A percentile compares a stretch with the other conserved stretches of the same genome.
Conservation (phyloP, 441 rosid genomes). For the Melastoma candidum region DNA sequence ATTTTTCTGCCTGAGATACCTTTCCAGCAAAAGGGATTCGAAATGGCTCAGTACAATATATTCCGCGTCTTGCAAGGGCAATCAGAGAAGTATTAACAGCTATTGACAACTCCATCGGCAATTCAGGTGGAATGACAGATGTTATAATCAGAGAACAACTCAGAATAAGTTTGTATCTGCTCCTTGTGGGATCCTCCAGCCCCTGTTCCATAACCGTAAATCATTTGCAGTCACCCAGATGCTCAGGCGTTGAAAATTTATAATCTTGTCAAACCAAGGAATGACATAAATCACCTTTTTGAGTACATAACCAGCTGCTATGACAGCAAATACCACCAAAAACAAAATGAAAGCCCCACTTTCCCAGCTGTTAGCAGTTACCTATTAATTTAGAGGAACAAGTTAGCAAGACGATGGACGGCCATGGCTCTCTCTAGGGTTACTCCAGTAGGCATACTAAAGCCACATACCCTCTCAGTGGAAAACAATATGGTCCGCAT, state of each 20-base stretch:
- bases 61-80: conserved; percentile 92
- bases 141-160: conserved; percentile 98
- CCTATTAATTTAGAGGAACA: conserved; percentile 28
- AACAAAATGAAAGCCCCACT: conserved; percentile 93
- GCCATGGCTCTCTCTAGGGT: not conserved
- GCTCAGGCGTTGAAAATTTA: too few species aligned
- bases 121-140: conserved; percentile 97
- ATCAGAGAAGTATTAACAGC: conserved; percentile 97
- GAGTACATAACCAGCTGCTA: conserved; percentile 99
- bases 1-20: conserved; percentile 27
- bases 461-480: conserved; percentile 76
- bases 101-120: conserved; percentile 98
- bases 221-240: too few species aligned
- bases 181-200: conserved; percentile 97
- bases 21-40: conserved; percentile 99
- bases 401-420: conserved; percentile 2
- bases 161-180: conserved; percentile 93
- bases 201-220: conserved; percentile 42
- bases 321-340: conserved; percentile 87
- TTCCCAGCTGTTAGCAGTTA: conserved; percentile 99
- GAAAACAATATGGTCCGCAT: conserved; percentile 98
- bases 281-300: conserved; percentile 48
- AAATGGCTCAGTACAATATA: conserved; percentile 98
- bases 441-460: conserved; percentile 9
- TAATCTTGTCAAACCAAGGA: not conserved